Evolutionary conservation across 305 asterid genomes (phyloP), one percentile per base, ranked within the genome.

Genomic region (Salvia sclarea): DNA sequence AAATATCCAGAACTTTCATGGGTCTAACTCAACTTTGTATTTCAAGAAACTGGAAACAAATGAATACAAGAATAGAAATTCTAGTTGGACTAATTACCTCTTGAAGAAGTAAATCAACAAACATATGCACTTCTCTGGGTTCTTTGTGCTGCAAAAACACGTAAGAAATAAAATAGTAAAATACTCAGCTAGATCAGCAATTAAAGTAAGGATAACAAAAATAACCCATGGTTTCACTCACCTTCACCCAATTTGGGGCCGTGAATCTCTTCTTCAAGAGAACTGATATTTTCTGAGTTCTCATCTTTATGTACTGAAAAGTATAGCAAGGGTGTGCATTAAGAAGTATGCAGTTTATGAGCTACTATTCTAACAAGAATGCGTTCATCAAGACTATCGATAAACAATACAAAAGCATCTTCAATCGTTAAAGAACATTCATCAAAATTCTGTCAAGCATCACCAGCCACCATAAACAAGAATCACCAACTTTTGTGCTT

Each of bases 61-160:
- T 17, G 7, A 40, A 53, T 30, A 50, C 47, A 47, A 22, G 52
- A 43, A 54, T 24, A 38, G 57, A 22, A 52, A 71, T 48, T 1
- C 5, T 35, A 58, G 25, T 18, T 22, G 31, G 24, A 43, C 21
- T 44, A 33, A 58, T 67, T 80, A 93, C 98, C 98, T 93, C 94
- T 65, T 80, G 90, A 71, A 82, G 95, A 79, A 93, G 90, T 69
- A 93, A 82, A 88, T 93, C 95, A 60, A 93, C 97, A 78, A 84
- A 90, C 96, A 93, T 90, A 77, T 93, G 98, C 75, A 93, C 97
- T 82, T 93, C 98, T 79, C 98, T 85, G 68, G 98, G 98, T 78
- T 93, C 98, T 79, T 93, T 93, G 72, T 93, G 98, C 98, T 93
- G 70, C 64, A 67, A 21, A 72, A 60, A 68, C 56, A 54, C 66